Evolutionary conservation across 2,329 filamentous ascomycete genomes (phyloP).

Genomic region (Fusarium verticillioides): DNA sequence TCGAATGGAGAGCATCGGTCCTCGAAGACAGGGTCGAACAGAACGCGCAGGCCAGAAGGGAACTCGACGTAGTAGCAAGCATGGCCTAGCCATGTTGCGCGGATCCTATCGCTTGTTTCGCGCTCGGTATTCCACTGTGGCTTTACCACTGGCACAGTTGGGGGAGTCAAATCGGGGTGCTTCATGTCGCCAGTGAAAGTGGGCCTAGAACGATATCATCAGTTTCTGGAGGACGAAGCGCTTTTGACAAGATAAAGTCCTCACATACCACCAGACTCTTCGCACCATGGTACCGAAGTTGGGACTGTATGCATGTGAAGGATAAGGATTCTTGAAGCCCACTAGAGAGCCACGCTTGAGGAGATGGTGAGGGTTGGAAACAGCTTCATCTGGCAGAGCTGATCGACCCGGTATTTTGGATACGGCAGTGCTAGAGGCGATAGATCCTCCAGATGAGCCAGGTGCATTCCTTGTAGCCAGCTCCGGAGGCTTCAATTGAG

Average conservation of each 20-base stretch:
- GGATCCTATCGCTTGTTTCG: constrained; percentile 66
- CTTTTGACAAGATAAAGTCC: neutral
- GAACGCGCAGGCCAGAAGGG: constrained; percentile 82
- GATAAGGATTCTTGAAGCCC: constrained; percentile 63
- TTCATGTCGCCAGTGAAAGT: constrained; percentile 55
- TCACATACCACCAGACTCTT: constrained; percentile 53
- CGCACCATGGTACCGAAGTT: constrained; percentile 41
- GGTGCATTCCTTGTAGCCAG: constrained; percentile 25
- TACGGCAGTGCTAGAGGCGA: constrained; percentile 45
- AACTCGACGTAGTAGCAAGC: constrained; percentile 95
- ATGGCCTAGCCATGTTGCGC: constrained; percentile 95
- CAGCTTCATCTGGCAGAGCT: constrained; percentile 55
- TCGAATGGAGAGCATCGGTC: constrained; percentile 83
- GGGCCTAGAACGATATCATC: constrained; percentile 45
- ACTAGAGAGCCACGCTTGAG: constrained; percentile 53
- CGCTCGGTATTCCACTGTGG: constrained; percentile 75
- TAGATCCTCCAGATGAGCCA: constrained; percentile 7
- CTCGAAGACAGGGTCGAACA: constrained; percentile 95
- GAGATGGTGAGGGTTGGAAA: constrained; percentile 61
- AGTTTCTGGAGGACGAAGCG: constrained; percentile 4
- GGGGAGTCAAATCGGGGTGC: constrained; percentile 69
- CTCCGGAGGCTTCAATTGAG: constrained; percentile 27
- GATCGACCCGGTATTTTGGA: constrained; percentile 50
- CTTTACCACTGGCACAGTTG: constrained; percentile 73
- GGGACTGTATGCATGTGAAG: constrained; percentile 53